Percentiles rank a stretch among this genome's conserved stretches.
These are phyloP conservation scores for Barnettozyma botsteinii DNA, from an alignment of 805 yeast genomes.

Conservation along the genomic window DNA sequence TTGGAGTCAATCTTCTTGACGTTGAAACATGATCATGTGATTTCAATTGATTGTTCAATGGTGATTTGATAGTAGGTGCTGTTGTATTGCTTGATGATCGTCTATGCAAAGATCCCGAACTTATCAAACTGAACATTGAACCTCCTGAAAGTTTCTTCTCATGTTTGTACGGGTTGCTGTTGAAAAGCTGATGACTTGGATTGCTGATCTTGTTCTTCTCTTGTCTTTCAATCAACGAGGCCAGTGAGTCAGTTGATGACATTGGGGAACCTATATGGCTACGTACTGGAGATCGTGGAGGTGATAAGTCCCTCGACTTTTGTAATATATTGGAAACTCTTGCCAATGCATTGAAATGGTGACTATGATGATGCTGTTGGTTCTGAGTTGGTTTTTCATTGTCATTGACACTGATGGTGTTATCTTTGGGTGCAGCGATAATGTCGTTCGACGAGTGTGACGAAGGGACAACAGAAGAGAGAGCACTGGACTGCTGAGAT, in stretches of 20 bases:
- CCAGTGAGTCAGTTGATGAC: slow-evolving; percentile 34
- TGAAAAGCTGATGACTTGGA: slow-evolving; percentile 33
- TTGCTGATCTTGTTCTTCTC: slow-evolving; percentile 36
- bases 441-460: slow-evolving; percentile 8
- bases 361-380: slow-evolving; percentile 6
- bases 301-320: slow-evolving; percentile 14
- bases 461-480: too few relatives aligned
- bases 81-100: slow-evolving; percentile 6
- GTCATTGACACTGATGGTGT: background rate
- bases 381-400: background rate
- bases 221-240: slow-evolving; percentile 35
- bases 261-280: slow-evolving; percentile 15
- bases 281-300: slow-evolving; percentile 13
- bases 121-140: slow-evolving; percentile 17
- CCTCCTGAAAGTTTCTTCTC: slow-evolving; percentile 11
- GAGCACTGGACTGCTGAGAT: background rate
- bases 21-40: background rate
- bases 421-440: background rate
- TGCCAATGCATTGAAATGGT: slow-evolving; percentile 12
- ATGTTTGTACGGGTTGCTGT: slow-evolving; percentile 2
- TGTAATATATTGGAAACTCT: slow-evolving; percentile 18
- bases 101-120: slow-evolving; percentile 7
- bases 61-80: slow-evolving; percentile 14
- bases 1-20: slow-evolving; percentile 21
- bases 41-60: slow-evolving; percentile 10